phyloP scores from a whole-genome alignment of 139 green algal species.

The Zygnema cylindricum region DNA sequence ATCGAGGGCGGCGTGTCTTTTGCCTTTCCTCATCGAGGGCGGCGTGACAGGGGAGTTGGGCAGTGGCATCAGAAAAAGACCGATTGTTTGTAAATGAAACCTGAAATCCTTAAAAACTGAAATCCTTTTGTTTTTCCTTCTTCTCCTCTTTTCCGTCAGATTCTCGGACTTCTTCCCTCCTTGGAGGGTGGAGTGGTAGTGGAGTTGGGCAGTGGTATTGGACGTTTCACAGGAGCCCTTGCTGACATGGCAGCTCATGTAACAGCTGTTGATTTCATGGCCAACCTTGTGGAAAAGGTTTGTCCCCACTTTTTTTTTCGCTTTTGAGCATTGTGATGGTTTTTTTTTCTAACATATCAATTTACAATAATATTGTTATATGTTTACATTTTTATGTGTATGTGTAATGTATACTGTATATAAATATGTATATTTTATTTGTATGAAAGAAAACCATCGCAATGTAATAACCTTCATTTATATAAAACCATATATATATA shows the following conservation, averaged over 20 bases:
- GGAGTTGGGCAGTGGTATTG: slow-evolving; percentile 89
- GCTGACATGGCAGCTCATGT: slow-evolving; percentile 71
- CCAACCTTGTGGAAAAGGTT: slow-evolving; percentile 74
- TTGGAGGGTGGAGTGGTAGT: slow-evolving; percentile 75
- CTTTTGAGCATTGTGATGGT: background rate
- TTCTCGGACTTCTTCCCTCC: slow-evolving; percentile 76
- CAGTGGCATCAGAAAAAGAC: background rate
- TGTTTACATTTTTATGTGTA: no score
- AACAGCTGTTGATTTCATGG: slow-evolving; percentile 87
- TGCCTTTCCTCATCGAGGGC: background rate
- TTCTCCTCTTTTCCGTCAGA: slow-evolving; percentile 66
- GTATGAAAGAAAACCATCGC: no score
- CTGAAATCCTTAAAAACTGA: slow-evolving; percentile 14
- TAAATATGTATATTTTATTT: no score
- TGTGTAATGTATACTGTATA: no score
- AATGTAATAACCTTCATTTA: no score
- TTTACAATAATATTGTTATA: background rate
- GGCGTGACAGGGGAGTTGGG: background rate
- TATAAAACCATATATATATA: no score
- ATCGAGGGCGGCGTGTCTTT: background rate
- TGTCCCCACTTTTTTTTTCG: background rate
- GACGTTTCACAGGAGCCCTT: slow-evolving; percentile 83
- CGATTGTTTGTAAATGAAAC: background rate
- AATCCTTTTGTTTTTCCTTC: slow-evolving; percentile 23
- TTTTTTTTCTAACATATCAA: background rate